Evolutionary conservation across 2,329 filamentous ascomycete genomes (phyloP), one percentile per base, ranked within the genome.

Genomic region (Colletotrichum sp.): DNA sequence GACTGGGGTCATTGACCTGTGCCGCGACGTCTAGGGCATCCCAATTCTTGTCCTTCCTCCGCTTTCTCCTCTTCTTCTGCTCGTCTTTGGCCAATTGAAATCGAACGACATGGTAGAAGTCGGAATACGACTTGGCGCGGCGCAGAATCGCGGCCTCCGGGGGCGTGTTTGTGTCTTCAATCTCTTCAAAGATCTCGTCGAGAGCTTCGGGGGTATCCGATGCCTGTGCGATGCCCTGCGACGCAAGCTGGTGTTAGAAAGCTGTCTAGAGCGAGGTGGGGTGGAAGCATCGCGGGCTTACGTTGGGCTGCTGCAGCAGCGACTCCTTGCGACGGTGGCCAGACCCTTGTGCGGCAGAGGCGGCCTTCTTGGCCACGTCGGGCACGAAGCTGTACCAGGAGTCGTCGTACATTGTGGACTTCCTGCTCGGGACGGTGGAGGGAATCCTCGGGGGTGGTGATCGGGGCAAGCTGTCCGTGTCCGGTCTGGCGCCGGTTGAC

Each of bases 301-400:
- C 92, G 85, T 91, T 92, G 60, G 91, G 88, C 79, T 92, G 91
- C 80, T 93, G 91, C 70, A 96, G 88, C 67, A 96, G 88, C 55
- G 94, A 95, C 82, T 93, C 90, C 80, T 90, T 92, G 75, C 94
- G 91, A 78, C 90, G 90, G 81, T 94, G 94, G 66, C 89, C 89
- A 60, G 87, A 79, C 64, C 84, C 80, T 72, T 88, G 85, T 36
- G 80, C 81, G 55, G 88, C 85, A 28, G 87, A 84, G 58, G 86
- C 80, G n/a, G 85, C 85, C 76, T 87, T 87, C 79, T 88, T 90
- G 78, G 89, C 85, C 70, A 90, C 85, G 71, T 93, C 91, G 30
- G 94, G 91, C 78, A 94, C 91, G 81, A 95, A 93, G 82, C 90
- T 95, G 86, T 96, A 95, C 94, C 94, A 96, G 34, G 94, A 92